Evolutionary conservation across 2,329 filamentous ascomycete species (phyloP).

Genomic region (Trichophyton rubrum): DNA sequence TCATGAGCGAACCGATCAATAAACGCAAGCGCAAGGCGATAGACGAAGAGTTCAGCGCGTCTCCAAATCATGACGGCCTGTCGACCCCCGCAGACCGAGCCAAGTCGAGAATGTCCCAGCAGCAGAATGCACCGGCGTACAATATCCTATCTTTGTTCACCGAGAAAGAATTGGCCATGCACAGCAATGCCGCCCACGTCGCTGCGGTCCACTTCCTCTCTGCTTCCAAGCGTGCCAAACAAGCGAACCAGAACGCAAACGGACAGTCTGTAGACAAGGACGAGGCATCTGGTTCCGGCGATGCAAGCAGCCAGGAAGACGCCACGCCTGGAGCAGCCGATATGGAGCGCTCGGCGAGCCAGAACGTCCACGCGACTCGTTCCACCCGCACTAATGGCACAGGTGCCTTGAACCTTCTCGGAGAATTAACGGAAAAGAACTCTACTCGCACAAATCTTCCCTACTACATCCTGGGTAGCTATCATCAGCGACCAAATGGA

Average conservation of each 20-base stretch:
- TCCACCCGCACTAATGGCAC: conserved; percentile 41
- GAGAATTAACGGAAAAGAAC: conserved; percentile 42
- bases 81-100: conserved; percentile 41
- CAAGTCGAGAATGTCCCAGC: conserved; percentile 41
- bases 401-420: conserved; percentile 42
- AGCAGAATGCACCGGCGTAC: conserved; percentile 47
- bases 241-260: conserved; percentile 27
- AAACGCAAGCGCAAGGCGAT: conserved; percentile 48
- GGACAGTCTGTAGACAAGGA: conserved; percentile 33
- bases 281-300: conserved; percentile 22
- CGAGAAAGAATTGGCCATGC: conserved; percentile 52
- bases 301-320: conserved; percentile 31
- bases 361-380: conserved; percentile 44
- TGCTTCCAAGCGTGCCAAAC: conserved; percentile 38
- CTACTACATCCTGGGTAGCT: conserved; percentile 36
- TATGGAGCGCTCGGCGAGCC: conserved; percentile 50
- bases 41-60: conserved; percentile 48
- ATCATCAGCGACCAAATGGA: conserved; percentile 33
- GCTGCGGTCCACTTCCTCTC: conserved; percentile 48
- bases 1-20: conserved; percentile 37
- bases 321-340: conserved; percentile 37
- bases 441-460: conserved; percentile 35
- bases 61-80: conserved; percentile 38
- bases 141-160: conserved; percentile 54
- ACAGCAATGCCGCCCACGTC: conserved; percentile 48